Evolutionary conservation across 352 stramenopile genomes (phyloP).

Genomic region (Pythium dissotocum): DNA sequence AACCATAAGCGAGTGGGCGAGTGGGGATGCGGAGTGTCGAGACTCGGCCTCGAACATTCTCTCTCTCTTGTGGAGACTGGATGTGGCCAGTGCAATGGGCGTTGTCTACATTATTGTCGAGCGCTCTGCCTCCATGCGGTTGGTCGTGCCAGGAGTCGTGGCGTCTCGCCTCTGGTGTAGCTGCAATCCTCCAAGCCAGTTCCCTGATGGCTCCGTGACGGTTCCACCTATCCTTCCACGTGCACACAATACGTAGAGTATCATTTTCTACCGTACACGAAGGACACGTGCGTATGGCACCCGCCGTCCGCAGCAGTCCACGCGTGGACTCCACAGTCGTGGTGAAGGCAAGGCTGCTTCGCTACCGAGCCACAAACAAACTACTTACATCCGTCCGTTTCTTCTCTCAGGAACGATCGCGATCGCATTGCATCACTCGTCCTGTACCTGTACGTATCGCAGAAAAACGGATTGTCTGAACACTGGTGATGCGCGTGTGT

Average conservation of each 20-base stretch:
- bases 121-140: not conserved
- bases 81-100: not conserved
- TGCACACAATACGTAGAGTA: not conserved
- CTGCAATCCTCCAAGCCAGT: not conserved
- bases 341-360: too few relatives aligned
- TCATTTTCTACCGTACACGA: not conserved
- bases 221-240: not conserved
- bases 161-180: too few relatives aligned
- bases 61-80: not conserved
- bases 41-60: not conserved
- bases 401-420: too few relatives aligned
- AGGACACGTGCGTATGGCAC: too few relatives aligned
- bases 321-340: too few relatives aligned
- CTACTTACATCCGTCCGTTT: too few relatives aligned
- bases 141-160: not conserved
- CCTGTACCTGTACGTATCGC: slow-evolving; percentile 15
- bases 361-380: too few relatives aligned
- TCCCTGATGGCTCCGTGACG: not conserved
- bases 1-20: not conserved
- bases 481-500: slow-evolving; percentile 5
- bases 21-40: not conserved
- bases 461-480: slow-evolving; percentile 22
- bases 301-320: too few relatives aligned
- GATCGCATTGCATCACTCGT: not conserved
- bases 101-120: not conserved